Percentiles rank a stretch among this genome's conserved stretches.
Conservation (phyloP, 2,329 filamentous ascomycete genomes). For the Didymella lethalis region DNA sequence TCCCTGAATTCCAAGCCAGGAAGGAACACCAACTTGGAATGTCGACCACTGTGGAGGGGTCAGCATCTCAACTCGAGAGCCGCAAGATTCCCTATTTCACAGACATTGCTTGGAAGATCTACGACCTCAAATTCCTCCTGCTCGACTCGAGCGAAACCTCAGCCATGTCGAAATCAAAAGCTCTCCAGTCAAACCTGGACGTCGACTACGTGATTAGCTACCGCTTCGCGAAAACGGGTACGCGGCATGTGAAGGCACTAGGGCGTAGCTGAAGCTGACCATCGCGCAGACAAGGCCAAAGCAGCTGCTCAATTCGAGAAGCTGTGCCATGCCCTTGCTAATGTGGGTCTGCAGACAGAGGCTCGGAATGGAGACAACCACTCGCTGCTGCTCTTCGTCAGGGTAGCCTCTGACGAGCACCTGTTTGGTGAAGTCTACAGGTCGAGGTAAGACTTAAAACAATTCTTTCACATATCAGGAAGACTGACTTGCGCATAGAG, state of each 20-base stretch:
- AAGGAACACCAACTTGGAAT: constrained; percentile 41
- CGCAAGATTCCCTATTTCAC: constrained; percentile 32
- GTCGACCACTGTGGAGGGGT: constrained; percentile 25
- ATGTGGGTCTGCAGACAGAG: constrained; percentile 84
- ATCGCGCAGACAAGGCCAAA: constrained; percentile 66
- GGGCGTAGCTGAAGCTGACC: constrained; percentile 24
- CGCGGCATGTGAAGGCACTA: constrained; percentile 25
- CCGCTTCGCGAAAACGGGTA: constrained; percentile 73
- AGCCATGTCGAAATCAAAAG: constrained; percentile 50
- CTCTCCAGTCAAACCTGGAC: constrained; percentile 65
- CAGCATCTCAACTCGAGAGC: constrained; percentile 3
- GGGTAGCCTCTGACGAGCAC: constrained; percentile 76
- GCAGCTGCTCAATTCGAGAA: constrained; percentile 79
- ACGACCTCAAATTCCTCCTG: constrained; percentile 31
- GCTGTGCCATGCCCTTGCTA: constrained; percentile 76
- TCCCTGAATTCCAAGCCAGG: constrained; percentile 23
- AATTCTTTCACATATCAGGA: background rate
- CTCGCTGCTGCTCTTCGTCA: constrained; percentile 83
- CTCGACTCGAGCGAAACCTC: constrained; percentile 30
- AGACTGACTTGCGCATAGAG: constrained; percentile 57
- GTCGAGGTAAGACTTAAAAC: constrained; percentile 63
- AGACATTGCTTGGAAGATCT: constrained; percentile 28
- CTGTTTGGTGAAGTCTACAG: constrained; percentile 84
- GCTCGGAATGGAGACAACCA: constrained; percentile 80
- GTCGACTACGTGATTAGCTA: constrained; percentile 92